These are phyloP conservation scores for Pichia paraexigua DNA, from an alignment of 805 yeast species.

Conservation along the genomic window DNA sequence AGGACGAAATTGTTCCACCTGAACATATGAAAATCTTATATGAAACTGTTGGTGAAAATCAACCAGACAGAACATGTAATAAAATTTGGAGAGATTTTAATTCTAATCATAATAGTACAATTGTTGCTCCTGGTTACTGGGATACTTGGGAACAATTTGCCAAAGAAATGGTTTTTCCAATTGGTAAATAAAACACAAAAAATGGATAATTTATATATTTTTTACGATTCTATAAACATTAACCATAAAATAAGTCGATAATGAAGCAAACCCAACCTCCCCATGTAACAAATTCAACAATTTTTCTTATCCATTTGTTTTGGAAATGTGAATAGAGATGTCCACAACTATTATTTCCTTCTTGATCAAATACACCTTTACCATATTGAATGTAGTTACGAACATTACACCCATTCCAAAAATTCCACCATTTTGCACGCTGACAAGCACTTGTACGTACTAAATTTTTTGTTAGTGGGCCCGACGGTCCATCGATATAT, in stretches of 20 bases:
- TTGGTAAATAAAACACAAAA: slow-evolving; percentile 15
- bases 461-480: slow-evolving; percentile 78
- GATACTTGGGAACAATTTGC: slow-evolving; percentile 51
- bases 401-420: slow-evolving; percentile 75
- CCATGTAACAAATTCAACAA: slow-evolving; percentile 32
- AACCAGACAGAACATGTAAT: slow-evolving; percentile 38
- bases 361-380: slow-evolving; percentile 72
- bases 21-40: slow-evolving; percentile 60
- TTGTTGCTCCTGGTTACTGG: slow-evolving; percentile 74
- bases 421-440: slow-evolving; percentile 87
- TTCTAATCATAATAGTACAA: slow-evolving; percentile 80
- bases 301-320: slow-evolving; percentile 22
- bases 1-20: slow-evolving; percentile 92
- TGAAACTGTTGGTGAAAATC: slow-evolving; percentile 15
- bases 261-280: slow-evolving; percentile 40
- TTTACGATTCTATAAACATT: background rate
- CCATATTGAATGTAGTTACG: slow-evolving; percentile 72
- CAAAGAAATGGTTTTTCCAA: slow-evolving; percentile 33
- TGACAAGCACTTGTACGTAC: slow-evolving; percentile 69
- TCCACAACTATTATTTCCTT: slow-evolving; percentile 76
- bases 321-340: slow-evolving; percentile 16
- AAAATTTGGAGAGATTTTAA: slow-evolving; percentile 51
- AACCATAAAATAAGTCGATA: slow-evolving; percentile 34
- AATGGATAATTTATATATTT: background rate
- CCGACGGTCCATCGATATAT: slow-evolving; percentile 88